Evolutionary conservation across 352 stramenopile species (phyloP), one percentile per base, ranked within the genome.

Genomic region (Bremia lactucae): DNA sequence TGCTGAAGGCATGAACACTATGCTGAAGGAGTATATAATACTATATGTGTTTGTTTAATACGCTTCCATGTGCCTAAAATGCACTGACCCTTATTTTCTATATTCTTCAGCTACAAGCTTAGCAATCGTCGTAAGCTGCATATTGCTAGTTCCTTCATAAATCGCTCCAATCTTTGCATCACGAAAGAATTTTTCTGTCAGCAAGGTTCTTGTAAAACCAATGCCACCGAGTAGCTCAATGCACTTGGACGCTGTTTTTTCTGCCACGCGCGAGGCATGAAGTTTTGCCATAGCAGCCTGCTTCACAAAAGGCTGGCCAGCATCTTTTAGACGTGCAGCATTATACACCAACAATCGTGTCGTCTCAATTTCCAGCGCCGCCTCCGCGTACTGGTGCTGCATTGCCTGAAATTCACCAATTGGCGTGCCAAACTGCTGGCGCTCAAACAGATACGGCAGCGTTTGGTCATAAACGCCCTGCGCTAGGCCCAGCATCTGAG

Each of bases 111-210:
- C 77, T 37, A 96, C 61, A 11, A 95, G 51, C 61, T 95, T 96
- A 36, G 87, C 84, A 48, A 96, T 96, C 8, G 83, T 95, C 37
- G 74, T 88, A 28, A 98, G 84, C 79, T 98, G 92, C 75, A 98
- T 97, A 64, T 98, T 97, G 57, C 77, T 96, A 8, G 93, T 98
- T 16, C 95, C 95, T 68, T 98, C 95, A 70, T 98, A 98, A 44
- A 98, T 98, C 16, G 80, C 75, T 34, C 93, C 93, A 51, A 98
- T 97, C 65, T 98, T 98, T 54, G 90, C 95, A 62, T 98, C 95
- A 42, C 95, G 83, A 59, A 89, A 98, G 53, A 97, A 97, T 55
- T 98, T 98, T 55, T 98, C 94, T 0, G 85, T 89, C 7, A 95
- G 50, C 23, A 97, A 56, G 36, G 96, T 83, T 64, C 96, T 94